Conservation (phyloP, 2,329 filamentous ascomycete genomes). For the Scedosporium boydii region DNA sequence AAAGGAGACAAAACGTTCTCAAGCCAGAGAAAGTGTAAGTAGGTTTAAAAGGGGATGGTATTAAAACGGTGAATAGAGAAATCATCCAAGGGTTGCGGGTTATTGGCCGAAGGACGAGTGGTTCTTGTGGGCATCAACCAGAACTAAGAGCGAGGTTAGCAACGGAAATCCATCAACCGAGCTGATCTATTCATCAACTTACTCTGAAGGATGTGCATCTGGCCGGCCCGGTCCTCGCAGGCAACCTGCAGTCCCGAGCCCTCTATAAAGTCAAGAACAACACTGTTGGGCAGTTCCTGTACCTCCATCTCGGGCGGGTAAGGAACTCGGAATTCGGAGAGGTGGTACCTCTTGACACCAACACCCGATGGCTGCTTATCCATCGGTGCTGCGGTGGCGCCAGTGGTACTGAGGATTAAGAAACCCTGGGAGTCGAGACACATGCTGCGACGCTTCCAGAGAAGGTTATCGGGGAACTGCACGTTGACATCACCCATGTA, state of each 20-base stretch:
- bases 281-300: conserved; percentile 86
- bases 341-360: conserved; percentile 66
- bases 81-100: background rate
- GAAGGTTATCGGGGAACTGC: conserved; percentile 88
- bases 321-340: conserved; percentile 72
- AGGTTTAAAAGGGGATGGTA: background rate
- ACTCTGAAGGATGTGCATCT: conserved; percentile 45
- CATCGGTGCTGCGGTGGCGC: conserved; percentile 31
- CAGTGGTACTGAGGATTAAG: conserved; percentile 64
- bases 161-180: conserved; percentile 3
- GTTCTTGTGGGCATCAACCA: conserved; percentile 26
- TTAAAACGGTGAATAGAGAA: conserved; percentile 1
- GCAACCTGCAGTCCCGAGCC: conserved; percentile 54
- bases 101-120: conserved; percentile 14
- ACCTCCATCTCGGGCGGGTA: conserved; percentile 82
- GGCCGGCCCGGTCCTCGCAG: conserved; percentile 51
- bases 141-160: conserved; percentile 14
- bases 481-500: conserved; percentile 88
- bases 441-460: conserved; percentile 92
- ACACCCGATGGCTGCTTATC: conserved; percentile 38
- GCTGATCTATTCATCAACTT: conserved; percentile 17
- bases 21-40: background rate
- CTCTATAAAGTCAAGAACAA: conserved; percentile 50
- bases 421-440: conserved; percentile 77
- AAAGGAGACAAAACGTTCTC: background rate